Base-by-base conservation (phyloP, 306 rosid genomes). In the Fragaria nilgerrensis region DNA sequence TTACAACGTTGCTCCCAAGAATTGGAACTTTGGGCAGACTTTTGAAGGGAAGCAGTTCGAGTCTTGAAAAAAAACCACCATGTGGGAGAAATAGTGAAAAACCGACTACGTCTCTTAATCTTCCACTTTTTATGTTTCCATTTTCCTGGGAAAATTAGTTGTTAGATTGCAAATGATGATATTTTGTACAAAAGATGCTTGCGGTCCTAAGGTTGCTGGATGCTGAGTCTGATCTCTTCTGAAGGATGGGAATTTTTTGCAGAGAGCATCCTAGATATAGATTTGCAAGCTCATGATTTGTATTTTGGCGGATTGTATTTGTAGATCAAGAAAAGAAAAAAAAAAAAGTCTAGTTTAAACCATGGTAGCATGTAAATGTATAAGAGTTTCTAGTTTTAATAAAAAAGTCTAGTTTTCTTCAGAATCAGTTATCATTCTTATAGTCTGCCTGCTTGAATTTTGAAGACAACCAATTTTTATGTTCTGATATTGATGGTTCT, bases 11-110 rank as follows among this genome's bases (percentile, higher is more conserved):
- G 97, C 97, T 72, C 97, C 92, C 64, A 87, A 88, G 82, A 82
- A 84, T 81, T 94, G 98, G 98, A 87, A 86, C 82, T 92, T 88
- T 71, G 97, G 97, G 72, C 98, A 94, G 76, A 84, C 96, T 62
- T 94, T 94, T 75, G 97, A 92, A 90, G 97, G 96, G 69, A 94
- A 92, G 86, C 98, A 94, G 79, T 94, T 87, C 63, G 88, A 72
- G 29, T 82, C 93, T 63, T 93, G 82, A 82, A 81, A 79, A 79
- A 86, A 55, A 13, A 5, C 29, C 74, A 55, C 65, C 27, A 34
- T 48, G 53, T 39, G n/a, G 73, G 77, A 44, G 70, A 76, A 62
- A 81, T 23, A 62, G 77, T 73, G 55, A 53, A 73, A 62, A 34
- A 59, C 25, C 80, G 70, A 77, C 53, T 66, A 36, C 10, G 23